phyloP scores from a whole-genome alignment of 768 basidiomycete species.

The Pulveroboletus sp. region DNA sequence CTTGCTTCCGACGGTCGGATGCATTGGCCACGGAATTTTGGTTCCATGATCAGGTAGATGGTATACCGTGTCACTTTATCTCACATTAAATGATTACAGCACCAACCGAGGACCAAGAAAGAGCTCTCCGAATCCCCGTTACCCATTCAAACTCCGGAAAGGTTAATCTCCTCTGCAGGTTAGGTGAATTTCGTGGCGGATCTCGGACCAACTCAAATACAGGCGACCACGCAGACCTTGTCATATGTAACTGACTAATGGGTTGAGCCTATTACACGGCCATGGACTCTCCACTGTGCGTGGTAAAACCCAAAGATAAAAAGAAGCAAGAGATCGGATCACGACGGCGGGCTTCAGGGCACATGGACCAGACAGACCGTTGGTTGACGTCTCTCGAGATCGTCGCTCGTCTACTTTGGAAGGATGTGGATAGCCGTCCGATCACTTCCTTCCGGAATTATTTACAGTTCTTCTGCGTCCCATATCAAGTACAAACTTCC shows the following conservation, averaged over 20 bases:
- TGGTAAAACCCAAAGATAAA: background rate
- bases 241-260: background rate
- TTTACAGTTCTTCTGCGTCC: background rate
- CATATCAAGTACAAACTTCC: background rate
- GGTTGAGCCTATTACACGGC: background rate
- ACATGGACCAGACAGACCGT: conserved; percentile 2
- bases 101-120: conserved; percentile 10
- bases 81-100: conserved; percentile 21
- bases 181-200: conserved; percentile 7
- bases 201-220: conserved; percentile 8
- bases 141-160: conserved; percentile 10
- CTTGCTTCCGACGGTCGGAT: conserved; percentile 18
- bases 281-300: background rate
- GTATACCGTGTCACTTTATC: conserved; percentile 18
- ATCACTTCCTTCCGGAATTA: conserved; percentile 11
- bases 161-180: conserved; percentile 25
- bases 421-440: conserved; percentile 22
- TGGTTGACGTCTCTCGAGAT: conserved; percentile 13
- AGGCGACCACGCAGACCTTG: background rate
- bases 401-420: conserved; percentile 15
- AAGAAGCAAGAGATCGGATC: conserved; percentile 12
- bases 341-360: background rate
- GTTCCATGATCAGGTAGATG: conserved; percentile 14
- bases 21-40: conserved; percentile 6
- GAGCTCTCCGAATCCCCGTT: conserved; percentile 14